These are phyloP conservation scores for Colletotrichum phormii DNA, from an alignment of 2,329 filamentous ascomycete genomes.

Conservation along the genomic window DNA sequence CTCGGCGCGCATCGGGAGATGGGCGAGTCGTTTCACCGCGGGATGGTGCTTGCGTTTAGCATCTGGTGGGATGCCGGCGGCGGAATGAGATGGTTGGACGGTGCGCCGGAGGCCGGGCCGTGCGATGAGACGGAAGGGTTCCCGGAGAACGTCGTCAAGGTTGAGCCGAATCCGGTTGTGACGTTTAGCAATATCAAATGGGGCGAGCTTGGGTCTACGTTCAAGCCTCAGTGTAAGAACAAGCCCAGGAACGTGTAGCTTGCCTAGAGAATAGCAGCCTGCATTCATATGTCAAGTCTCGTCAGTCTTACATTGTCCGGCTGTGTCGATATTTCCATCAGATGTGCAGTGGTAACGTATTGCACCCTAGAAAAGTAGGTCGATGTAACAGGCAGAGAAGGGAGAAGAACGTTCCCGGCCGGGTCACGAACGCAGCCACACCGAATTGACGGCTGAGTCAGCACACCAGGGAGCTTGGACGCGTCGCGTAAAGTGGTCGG, in stretches of 20 bases:
- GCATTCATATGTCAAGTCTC: not conserved
- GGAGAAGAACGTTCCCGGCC: not conserved
- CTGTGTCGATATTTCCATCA: not conserved
- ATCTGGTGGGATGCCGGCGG: conserved; percentile 65
- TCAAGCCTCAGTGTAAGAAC: conserved; percentile 39
- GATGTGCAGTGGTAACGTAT: too few species aligned
- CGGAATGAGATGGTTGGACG: conserved; percentile 66
- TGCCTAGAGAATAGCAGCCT: not conserved
- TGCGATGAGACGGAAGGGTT: conserved; percentile 65
- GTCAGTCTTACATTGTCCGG: not conserved
- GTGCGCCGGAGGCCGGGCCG: conserved; percentile 56
- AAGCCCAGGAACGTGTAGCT: conserved; percentile 16
- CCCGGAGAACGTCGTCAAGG: conserved; percentile 58
- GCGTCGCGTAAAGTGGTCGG: conserved; percentile 35
- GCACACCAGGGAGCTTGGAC: not conserved
- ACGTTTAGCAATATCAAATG: conserved; percentile 68
- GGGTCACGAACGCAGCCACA: not conserved
- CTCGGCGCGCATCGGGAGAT: conserved; percentile 57
- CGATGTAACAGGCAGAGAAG: not conserved
- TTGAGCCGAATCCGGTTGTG: conserved; percentile 61
- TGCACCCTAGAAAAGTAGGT: not conserved
- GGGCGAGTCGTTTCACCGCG: conserved; percentile 57
- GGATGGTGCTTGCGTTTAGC: conserved; percentile 64
- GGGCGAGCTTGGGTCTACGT: conserved; percentile 71
- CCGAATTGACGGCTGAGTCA: conserved; percentile 3